Base-by-base conservation (phyloP, 2,329 filamentous ascomycete genomes). In the Arthrobotrys conoides region DNA sequence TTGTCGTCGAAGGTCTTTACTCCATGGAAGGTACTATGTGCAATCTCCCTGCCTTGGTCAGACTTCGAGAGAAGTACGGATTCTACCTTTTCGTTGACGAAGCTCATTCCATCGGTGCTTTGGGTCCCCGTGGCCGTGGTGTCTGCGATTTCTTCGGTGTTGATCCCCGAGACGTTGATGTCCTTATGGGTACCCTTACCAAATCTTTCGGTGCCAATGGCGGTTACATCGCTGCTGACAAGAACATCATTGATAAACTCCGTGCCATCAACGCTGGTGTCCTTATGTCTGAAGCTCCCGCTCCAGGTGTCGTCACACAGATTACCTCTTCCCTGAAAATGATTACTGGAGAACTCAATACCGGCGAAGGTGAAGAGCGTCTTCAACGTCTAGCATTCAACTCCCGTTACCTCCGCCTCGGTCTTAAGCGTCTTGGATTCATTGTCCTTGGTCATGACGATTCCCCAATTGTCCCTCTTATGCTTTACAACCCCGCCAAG, bases 21-120 rank as follows among this genome's bases (percentile, higher is more conserved):
- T 98, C 95, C 0, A 99, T 99, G 96, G 96, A 99, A 86, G 96
- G 96, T 61, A 97, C 94, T 81, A 97, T 99, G 93, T 96, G 93
- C 85, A 96, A 99, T 84, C 89, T 99, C n/a, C 96, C 96, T 0
- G 93, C 93, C 79, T 87, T 99, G 64, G 86, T 99, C 75, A 89
- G 88, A 64, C 88, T 99, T 81, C 97, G 97, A 89, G 91, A 91
- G 84, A 94, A 93, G 85, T 99, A 99, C 90, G 98, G 97, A 87
- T 99, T 97, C 86, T 89, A 93, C 83, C 89, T 99, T 1, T 99
- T 97, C 83, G 88, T 99, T 77, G 96, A 99, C 83, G 96, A 99
- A 86, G 96, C 96, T 41, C 96, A 99, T 87, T 97, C 94, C 12
- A 90, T 99, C 78, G 96, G 96, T 82, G 96, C 96, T 73, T 89